Evolutionary conservation across 352 stramenopile genomes (phyloP), one percentile per base, ranked within the genome.

Genomic region (Thalassiosira gravida): DNA sequence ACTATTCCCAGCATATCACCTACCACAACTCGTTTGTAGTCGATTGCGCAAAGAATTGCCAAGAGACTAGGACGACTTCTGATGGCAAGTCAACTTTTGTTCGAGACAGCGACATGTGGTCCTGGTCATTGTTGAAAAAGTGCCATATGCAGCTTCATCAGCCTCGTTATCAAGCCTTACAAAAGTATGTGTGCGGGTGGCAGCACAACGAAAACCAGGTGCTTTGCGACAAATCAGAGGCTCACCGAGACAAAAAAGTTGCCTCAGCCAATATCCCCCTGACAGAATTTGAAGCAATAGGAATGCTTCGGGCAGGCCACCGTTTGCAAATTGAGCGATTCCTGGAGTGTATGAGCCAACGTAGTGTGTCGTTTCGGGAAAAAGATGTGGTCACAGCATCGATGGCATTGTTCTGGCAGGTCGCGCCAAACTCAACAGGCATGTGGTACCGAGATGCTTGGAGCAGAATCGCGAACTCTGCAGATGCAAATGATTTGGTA

Each of bases 171-270:
- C 44, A 39, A 24, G 42, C 39, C 5, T 25, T 69, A 20, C 7
- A 59, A 22, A 37, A 55, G 29, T 69, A 44, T 59, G 24, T 69
- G 5, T 2, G 13, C 22, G 18, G 20, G 8, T 69, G 61, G 61
- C 2, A 39, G n/a, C 42, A 69, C 61, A 42, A 56, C 42, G 61
- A 69, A 44, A 69, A 69, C 18, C 39, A 69, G 44, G 61, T 69
- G n/a, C 18, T 69, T 5, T 56, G 42, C 27, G 25, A 57, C 39
- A 69, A 69, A 42, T 58, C 20, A 32, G 46, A 69, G 29, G 58
- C 58, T 22, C 58, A 67, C 20, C 58, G 58, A 30, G 58, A 67
- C 29, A 67, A 25, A 53, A 67, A 67, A 50, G 37, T 67, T 11
- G 61, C 61, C 11, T 39, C 20, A 18, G 61, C 29, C 20, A 69